Percentiles rank a stretch among this genome's conserved stretches.
These are phyloP conservation scores for Zarea fungicola DNA, from an alignment of 2,329 filamentous ascomycete genomes.

Conservation along the genomic window DNA sequence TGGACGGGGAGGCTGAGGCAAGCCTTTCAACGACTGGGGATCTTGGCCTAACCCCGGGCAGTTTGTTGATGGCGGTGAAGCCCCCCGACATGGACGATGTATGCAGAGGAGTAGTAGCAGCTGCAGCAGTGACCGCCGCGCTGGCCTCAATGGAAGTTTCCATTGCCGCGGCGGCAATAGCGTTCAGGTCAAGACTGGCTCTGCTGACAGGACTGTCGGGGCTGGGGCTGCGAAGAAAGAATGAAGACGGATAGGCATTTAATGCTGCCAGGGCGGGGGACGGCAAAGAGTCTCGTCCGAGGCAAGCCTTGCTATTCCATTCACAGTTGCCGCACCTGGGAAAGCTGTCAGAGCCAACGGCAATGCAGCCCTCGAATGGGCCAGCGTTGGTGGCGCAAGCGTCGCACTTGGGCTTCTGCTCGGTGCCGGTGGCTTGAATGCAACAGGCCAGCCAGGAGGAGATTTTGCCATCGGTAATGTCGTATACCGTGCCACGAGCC, in stretches of 20 bases:
- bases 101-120: not conserved
- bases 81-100: not conserved
- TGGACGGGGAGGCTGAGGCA: not conserved
- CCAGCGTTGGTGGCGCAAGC: conserved; percentile 39
- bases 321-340: conserved; percentile 47
- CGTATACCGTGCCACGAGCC: conserved; percentile 36
- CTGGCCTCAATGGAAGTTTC: no score
- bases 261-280: no score
- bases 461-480: conserved; percentile 35
- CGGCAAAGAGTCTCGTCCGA: conserved; percentile 15
- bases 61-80: conserved; percentile 3
- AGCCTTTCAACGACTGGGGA: not conserved
- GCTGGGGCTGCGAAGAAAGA: no score
- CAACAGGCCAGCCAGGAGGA: conserved; percentile 44
- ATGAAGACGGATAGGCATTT: no score
- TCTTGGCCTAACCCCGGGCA: not conserved
- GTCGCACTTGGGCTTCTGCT: conserved; percentile 34
- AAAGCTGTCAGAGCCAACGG: conserved; percentile 36
- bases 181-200: no score
- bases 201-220: no score
- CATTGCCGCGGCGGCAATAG: no score
- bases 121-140: no score
- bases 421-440: conserved; percentile 44
- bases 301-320: conserved; percentile 40
- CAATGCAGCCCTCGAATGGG: conserved; percentile 41